Evolutionary conservation across 768 basidiomycete genomes (phyloP), one percentile per base, ranked within the genome.

Genomic region (Baorangia bicolor): DNA sequence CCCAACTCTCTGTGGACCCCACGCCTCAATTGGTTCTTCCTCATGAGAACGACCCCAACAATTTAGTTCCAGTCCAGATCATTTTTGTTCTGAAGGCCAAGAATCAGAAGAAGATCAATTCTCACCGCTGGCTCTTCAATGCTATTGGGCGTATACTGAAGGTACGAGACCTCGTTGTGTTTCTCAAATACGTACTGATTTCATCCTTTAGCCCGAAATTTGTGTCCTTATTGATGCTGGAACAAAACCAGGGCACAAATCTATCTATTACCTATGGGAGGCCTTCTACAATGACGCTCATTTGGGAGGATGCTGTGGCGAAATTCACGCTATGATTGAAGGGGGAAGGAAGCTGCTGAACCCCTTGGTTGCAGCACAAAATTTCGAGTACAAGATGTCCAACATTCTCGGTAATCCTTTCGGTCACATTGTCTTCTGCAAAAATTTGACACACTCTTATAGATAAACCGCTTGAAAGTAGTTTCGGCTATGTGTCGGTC

Each of bases 361-460:
- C 66, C 95, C 93, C 20, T 76, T 94, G 46, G 82, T 98, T 30
- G 95, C 95, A 9, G 94, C 95, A 16, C 95, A 98, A 71, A 97
- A 98, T 74, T 95, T 95, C 64, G 94, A 95, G 75, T 97, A 97
- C 77, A 97, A 94, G 76, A 96, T 98, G 92, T 94, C 92, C 42
- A 97, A 98, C 73, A 97, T 98, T 67, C 78, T 98, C 28, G 90
- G 87, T 85, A 62, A 51, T 77, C 53, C 31, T 21, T 31, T n/a
- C 10, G 9, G 12, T 45, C 21, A 44, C 11, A 21, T 48, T n/a
- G 38, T 41, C 49, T 42, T 56, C 1, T 42, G 12, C 35, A 34
- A 45, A 2, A 21, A 30, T 45, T 57, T 64, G 38, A 69, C 61
- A 4, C 14, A 21, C 23, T 23, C 16, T 49, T 18, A 38, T 49